A percentile compares a stretch with the other conserved stretches of the same genome.
Evolutionary conservation across 2,329 filamentous ascomycete species (phyloP).

Genomic region (Penicillium sp.): DNA sequence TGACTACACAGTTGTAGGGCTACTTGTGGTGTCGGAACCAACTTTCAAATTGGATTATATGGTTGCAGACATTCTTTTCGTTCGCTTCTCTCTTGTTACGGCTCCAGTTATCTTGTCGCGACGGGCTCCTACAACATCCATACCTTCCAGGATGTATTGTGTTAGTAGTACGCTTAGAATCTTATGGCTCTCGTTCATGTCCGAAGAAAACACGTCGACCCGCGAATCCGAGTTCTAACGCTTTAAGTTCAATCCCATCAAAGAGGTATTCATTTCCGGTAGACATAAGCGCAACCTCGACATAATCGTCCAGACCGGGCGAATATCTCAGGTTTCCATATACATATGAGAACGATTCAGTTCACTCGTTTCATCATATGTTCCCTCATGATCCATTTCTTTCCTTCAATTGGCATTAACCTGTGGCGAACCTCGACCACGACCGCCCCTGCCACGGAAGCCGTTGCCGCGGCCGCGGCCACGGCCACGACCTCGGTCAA

Average conservation of each 20-base stretch:
- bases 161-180: not conserved
- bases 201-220: not conserved
- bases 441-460: constrained; percentile 31
- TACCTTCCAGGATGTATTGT: too few relatives aligned
- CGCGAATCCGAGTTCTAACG: not conserved
- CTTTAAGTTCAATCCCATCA: constrained; percentile 9
- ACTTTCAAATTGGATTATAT: too few relatives aligned
- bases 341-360: constrained; percentile 7
- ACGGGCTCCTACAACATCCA: too few relatives aligned
- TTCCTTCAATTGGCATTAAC: constrained; percentile 9
- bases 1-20: too few relatives aligned
- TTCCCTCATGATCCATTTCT: not conserved
- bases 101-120: too few relatives aligned
- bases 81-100: too few relatives aligned
- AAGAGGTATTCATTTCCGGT: constrained; percentile 5
- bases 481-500: constrained; percentile 40
- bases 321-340: constrained; percentile 1
- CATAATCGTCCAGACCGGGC: not conserved
- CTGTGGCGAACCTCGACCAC: constrained; percentile 25
- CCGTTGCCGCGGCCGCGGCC: constrained; percentile 38
- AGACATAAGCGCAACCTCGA: not conserved
- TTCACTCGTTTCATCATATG: not conserved
- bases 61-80: too few relatives aligned
- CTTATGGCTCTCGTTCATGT: not conserved
- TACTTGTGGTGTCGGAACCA: too few relatives aligned